Evolutionary conservation across 805 yeast species (phyloP).

Genomic region (Metahyphopichia silvanorum): DNA sequence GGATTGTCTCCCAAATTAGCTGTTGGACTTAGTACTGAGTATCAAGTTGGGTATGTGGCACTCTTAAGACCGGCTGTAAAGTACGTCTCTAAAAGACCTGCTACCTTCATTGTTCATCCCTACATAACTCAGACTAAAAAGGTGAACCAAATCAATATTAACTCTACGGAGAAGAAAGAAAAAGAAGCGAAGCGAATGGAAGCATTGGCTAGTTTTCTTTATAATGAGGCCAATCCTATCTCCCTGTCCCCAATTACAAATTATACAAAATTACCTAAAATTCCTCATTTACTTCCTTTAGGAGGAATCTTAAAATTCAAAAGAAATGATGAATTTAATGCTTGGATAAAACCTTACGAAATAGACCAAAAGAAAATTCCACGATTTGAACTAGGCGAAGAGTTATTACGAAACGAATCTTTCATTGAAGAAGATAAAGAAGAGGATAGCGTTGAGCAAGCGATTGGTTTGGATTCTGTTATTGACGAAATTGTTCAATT

Average conservation of each 20-base stretch:
- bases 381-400: constrained; percentile 50
- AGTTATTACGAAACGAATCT: constrained; percentile 43
- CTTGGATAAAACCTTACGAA: constrained; percentile 41
- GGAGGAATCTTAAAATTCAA: constrained; percentile 62
- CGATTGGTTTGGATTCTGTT: constrained; percentile 57
- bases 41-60: constrained; percentile 50
- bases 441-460: constrained; percentile 11
- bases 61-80: constrained; percentile 46
- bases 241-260: constrained; percentile 45
- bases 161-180: constrained; percentile 27
- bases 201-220: constrained; percentile 15
- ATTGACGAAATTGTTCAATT: constrained; percentile 38
- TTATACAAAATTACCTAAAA: constrained; percentile 48
- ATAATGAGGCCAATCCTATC: constrained; percentile 12
- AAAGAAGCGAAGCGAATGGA: constrained; percentile 14
- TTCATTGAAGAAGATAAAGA: constrained; percentile 20
- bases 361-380: constrained; percentile 23
- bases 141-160: constrained; percentile 22
- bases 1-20: constrained; percentile 56
- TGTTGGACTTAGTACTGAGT: constrained; percentile 51
- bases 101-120: constrained; percentile 51
- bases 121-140: constrained; percentile 44
- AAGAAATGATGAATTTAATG: constrained; percentile 35
- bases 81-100: constrained; percentile 33
- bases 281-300: constrained; percentile 44